Percentiles rank a stretch among this genome's conserved stretches.
Evolutionary conservation across 495 filamentous ascomycete species (phyloP).

Genomic region (Xylaria intraflava): DNA sequence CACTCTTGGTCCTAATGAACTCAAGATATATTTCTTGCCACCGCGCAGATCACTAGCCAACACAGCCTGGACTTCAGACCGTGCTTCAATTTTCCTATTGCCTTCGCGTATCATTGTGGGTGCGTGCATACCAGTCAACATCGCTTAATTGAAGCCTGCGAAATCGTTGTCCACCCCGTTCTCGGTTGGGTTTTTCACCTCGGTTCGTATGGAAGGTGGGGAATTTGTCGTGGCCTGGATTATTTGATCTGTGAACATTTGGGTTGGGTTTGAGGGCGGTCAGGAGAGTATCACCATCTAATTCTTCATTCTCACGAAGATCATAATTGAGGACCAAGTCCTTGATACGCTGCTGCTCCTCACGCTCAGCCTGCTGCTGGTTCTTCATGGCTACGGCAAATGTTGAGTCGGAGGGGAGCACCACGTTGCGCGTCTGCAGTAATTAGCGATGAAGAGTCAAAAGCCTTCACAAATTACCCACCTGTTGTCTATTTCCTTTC

Average conservation of each 20-base stretch:
- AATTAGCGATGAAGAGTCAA: slow-evolving; percentile 5
- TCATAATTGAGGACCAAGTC: slow-evolving; percentile 95
- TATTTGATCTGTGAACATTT: slow-evolving; percentile 40
- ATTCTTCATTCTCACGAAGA: slow-evolving; percentile 67
- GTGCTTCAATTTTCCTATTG: slow-evolving; percentile 4
- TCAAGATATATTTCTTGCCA: slow-evolving; percentile 11
- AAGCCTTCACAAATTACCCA: slow-evolving; percentile 30
- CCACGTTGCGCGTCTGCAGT: slow-evolving; percentile 80
- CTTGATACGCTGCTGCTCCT: slow-evolving; percentile 97
- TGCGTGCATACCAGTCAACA: slow-evolving; percentile 79
- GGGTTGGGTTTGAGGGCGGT: slow-evolving; percentile 28
- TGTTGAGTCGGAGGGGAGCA: slow-evolving; percentile 86
- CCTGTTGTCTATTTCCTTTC: slow-evolving; percentile 91
- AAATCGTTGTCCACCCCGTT: slow-evolving; percentile 71
- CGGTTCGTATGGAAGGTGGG: slow-evolving; percentile 41
- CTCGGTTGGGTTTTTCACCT: slow-evolving; percentile 58
- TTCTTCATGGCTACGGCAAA: slow-evolving; percentile 94
- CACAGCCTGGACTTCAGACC: not conserved
- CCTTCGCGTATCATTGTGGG: slow-evolving; percentile 16
- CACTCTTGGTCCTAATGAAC: slow-evolving; percentile 14
- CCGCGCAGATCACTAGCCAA: slow-evolving; percentile 1
- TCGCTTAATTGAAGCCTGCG: slow-evolving; percentile 92
- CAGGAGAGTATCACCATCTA: slow-evolving; percentile 58
- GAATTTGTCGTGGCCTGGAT: slow-evolving; percentile 43
- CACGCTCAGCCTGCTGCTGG: slow-evolving; percentile 88